Percentiles rank a stretch among this genome's conserved stretches.
Evolutionary conservation across 192 early-diverging fungal species (phyloP).

Genomic region (Backusella psychrophila): DNA sequence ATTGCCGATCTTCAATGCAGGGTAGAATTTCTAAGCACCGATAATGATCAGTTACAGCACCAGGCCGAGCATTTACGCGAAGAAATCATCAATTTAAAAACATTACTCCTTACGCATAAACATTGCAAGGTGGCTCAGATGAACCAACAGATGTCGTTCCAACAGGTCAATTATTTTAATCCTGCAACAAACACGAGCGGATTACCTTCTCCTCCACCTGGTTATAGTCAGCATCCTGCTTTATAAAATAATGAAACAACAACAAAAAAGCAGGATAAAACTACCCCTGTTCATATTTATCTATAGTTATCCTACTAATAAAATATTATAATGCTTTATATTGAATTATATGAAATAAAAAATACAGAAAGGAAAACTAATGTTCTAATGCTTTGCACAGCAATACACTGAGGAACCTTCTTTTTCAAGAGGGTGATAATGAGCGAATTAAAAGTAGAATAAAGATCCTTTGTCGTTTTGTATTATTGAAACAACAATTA

Average conservation of each 20-base stretch:
- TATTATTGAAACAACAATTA: no score
- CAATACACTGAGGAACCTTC: no score
- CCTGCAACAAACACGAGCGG: not conserved
- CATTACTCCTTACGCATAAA: not conserved
- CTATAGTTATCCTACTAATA: no score
- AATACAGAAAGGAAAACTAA: no score
- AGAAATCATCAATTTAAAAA: constrained; percentile 7
- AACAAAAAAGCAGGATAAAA: not conserved
- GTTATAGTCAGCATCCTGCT: not conserved
- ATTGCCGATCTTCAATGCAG: constrained; percentile 10
- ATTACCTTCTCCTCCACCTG: not conserved
- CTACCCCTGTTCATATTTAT: no score
- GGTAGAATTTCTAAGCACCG: not conserved
- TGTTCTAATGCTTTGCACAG: no score
- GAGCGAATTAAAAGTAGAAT: no score
- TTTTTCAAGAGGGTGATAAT: no score
- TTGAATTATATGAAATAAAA: no score
- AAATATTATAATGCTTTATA: no score
- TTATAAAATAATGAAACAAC: not conserved
- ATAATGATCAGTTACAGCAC: not conserved
- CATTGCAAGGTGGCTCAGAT: constrained; percentile 18
- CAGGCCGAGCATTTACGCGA: not conserved
- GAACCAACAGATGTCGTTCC: constrained; percentile 29
- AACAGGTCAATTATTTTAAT: not conserved
- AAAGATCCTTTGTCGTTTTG: no score